Evolutionary conservation across 2,329 filamentous ascomycete species (phyloP).

Genomic region (Penicillium frequentans): DNA sequence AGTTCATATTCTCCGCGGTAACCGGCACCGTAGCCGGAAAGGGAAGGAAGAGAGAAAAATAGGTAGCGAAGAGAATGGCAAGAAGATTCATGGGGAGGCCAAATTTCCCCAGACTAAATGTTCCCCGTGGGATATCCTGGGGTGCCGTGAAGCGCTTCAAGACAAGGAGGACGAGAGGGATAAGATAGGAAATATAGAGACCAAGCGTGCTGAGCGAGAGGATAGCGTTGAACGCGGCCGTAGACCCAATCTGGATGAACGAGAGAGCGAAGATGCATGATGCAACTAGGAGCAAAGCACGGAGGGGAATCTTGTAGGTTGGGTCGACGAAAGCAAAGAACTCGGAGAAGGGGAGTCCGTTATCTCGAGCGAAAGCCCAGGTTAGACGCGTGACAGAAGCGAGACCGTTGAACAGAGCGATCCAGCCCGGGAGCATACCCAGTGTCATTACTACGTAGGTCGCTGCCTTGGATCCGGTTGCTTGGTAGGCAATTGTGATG

Average conservation of each 20-base stretch:
- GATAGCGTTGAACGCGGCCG: constrained; percentile 53
- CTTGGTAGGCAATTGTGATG: constrained; percentile 52
- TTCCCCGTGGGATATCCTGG: constrained; percentile 22
- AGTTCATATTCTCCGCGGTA: constrained; percentile 36
- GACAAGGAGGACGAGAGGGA: constrained; percentile 41
- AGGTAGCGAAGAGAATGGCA: constrained; percentile 30
- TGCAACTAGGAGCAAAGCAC: constrained; percentile 30
- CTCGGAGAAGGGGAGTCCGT: constrained; percentile 40
- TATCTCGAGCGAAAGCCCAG: constrained; percentile 47
- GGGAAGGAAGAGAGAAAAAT: constrained; percentile 31
- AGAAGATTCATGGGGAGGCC: constrained; percentile 29
- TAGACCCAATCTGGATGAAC: constrained; percentile 51
- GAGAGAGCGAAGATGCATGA: not conserved
- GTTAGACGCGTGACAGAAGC: constrained; percentile 41
- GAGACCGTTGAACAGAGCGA: constrained; percentile 28
- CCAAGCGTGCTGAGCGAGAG: constrained; percentile 51
- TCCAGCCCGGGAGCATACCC: constrained; percentile 22
- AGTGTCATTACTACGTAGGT: constrained; percentile 18
- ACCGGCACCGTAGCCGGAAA: constrained; percentile 33
- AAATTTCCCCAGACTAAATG: constrained; percentile 29
- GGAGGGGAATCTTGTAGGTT: constrained; percentile 41
- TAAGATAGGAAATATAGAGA: constrained; percentile 53
- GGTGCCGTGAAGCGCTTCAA: constrained; percentile 18
- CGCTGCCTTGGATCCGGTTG: constrained; percentile 43
- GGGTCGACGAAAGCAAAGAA: constrained; percentile 30